Conservation (phyloP, 2,329 filamentous ascomycete genomes). For the Fusarium nygamai region DNA sequence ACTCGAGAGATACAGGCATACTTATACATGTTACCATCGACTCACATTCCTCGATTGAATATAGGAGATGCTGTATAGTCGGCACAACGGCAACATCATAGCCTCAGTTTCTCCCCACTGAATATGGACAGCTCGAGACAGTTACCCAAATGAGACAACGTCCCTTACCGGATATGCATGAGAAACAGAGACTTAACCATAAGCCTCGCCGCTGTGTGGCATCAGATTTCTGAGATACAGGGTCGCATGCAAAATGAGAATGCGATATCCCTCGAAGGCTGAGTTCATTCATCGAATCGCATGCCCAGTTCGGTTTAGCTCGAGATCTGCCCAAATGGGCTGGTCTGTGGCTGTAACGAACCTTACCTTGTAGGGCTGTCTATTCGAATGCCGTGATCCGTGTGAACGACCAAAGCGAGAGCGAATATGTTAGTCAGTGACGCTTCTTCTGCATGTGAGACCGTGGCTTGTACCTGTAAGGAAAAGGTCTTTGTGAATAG, state of each 20-base stretch:
- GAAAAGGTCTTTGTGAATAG: background rate
- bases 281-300: constrained; percentile 15
- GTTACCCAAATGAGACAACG: background rate
- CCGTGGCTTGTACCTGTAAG: background rate
- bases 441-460: background rate
- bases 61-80: background rate
- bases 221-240: background rate
- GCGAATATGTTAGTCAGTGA: background rate
- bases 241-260: constrained; percentile 4
- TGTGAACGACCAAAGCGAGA: background rate
- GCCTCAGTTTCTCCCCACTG: constrained; percentile 1
- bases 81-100: constrained; percentile 20
- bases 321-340: background rate
- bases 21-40: constrained; percentile 17
- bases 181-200: background rate
- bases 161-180: background rate
- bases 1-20: background rate
- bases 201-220: background rate
- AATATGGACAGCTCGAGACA: constrained; percentile 4
- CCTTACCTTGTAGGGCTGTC: constrained; percentile 31
- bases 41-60: background rate
- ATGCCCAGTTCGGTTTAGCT: constrained; percentile 24
- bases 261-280: background rate
- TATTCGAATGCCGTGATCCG: constrained; percentile 19
- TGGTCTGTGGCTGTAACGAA: constrained; percentile 9